Percentiles rank a stretch among this genome's conserved stretches.
Evolutionary conservation across 768 basidiomycete genomes (phyloP).

Genomic region (Termitomyces eurrhizus): DNA sequence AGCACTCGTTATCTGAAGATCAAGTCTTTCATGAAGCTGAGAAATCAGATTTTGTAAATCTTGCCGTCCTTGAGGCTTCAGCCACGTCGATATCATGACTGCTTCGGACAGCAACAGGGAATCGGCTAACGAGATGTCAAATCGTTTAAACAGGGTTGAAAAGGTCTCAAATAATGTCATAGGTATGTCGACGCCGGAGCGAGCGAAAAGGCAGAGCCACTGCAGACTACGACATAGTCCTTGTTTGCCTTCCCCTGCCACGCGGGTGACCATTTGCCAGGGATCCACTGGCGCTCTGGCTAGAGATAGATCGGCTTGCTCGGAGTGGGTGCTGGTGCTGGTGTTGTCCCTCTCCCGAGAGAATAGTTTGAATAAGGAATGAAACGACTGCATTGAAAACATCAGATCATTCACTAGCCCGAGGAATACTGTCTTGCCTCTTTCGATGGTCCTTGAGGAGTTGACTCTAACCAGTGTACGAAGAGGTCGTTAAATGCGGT

Average conservation of each 20-base stretch:
- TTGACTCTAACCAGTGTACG: constrained; percentile 52
- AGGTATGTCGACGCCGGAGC: constrained; percentile 64
- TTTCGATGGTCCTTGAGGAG: constrained; percentile 26
- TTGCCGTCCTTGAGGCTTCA: constrained; percentile 54
- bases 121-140: constrained; percentile 37
- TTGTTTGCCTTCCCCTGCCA: constrained; percentile 36
- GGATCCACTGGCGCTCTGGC: constrained; percentile 43
- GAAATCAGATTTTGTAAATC: constrained; percentile 51
- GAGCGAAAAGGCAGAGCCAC: constrained; percentile 60
- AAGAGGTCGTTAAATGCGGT: constrained; percentile 56
- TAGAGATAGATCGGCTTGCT: constrained; percentile 24
- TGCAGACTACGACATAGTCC: constrained; percentile 45
- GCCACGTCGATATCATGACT: constrained; percentile 55
- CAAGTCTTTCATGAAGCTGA: constrained; percentile 42
- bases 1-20: constrained; percentile 32
- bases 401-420: neutral
- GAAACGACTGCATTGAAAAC: constrained; percentile 36
- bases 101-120: constrained; percentile 51
- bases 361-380: constrained; percentile 55
- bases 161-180: constrained; percentile 46
- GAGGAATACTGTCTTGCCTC: constrained; percentile 31
- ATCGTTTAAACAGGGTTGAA: constrained; percentile 33
- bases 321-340: constrained; percentile 31
- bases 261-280: constrained; percentile 45
- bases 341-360: constrained; percentile 45